Evolutionary conservation across 345 rosid species (phyloP).

Genomic region (Bruguiera sexangula): DNA sequence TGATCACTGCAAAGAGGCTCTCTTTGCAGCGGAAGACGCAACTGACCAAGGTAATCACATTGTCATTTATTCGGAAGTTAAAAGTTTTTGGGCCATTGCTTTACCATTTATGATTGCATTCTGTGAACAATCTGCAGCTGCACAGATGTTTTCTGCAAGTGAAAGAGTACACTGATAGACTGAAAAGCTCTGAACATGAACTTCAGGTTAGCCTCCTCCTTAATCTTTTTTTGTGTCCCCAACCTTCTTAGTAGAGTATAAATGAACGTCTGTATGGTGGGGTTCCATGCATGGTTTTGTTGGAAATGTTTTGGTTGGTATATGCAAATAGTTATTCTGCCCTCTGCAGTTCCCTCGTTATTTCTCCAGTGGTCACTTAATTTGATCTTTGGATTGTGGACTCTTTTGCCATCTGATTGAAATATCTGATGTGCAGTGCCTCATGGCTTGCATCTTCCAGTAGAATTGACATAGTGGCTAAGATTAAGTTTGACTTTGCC

Average conservation of each 20-base stretch:
- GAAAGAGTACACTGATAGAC: slow-evolving; percentile 53
- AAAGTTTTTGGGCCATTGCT: slow-evolving; percentile 12
- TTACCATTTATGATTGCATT: slow-evolving; percentile 14
- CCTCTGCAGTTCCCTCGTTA: background rate
- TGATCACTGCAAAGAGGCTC: slow-evolving; percentile 58
- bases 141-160: slow-evolving; percentile 59
- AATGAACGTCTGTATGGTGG: background rate
- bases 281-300: background rate
- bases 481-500: too few species aligned
- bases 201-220: slow-evolving; percentile 54
- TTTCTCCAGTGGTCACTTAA: background rate
- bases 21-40: slow-evolving; percentile 57
- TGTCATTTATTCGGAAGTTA: slow-evolving; percentile 5
- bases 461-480: too few species aligned
- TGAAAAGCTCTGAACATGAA: slow-evolving; percentile 67
- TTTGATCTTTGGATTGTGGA: background rate
- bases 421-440: background rate
- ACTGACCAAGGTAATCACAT: slow-evolving; percentile 55
- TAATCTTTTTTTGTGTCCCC: too few species aligned
- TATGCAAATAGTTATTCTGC: background rate
- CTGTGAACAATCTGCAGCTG: slow-evolving; percentile 46
- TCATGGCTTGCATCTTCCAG: background rate
- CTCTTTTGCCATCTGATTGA: background rate
- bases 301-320: background rate
- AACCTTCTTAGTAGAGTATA: background rate